phyloP scores from a whole-genome alignment of 495 filamentous ascomycete genomes.

The Amphirosellinia nigrospora region DNA sequence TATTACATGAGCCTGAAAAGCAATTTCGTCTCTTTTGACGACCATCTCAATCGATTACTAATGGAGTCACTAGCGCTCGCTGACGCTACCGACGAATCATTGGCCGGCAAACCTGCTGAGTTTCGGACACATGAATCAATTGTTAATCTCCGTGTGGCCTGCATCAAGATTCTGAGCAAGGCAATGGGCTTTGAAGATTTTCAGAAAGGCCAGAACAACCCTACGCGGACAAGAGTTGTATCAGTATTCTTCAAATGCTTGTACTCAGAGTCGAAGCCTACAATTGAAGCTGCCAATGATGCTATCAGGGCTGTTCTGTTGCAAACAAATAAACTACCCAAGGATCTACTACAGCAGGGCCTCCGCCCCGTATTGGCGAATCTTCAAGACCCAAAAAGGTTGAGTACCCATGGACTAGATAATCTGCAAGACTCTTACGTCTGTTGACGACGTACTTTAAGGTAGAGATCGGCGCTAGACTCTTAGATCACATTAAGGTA shows the following conservation, averaged over 20 bases:
- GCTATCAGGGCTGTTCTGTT: constrained; percentile 83
- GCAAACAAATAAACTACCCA: constrained; percentile 89
- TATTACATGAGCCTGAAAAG: constrained; percentile 87
- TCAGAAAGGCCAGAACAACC: constrained; percentile 66
- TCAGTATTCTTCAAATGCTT: constrained; percentile 97
- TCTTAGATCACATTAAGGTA: constrained; percentile 89
- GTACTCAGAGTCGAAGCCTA: constrained; percentile 87
- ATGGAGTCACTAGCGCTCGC: constrained; percentile 91
- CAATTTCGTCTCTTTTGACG: constrained; percentile 87
- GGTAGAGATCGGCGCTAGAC: constrained; percentile 89
- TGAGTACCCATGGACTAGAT: constrained; percentile 88
- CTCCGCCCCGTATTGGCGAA: constrained; percentile 94
- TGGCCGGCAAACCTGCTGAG: constrained; percentile 84
- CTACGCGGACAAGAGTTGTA: constrained; percentile 83
- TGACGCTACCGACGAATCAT: constrained; percentile 88
- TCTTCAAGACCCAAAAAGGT: constrained; percentile 87
- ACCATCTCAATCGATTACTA: constrained; percentile 84
- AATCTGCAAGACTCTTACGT: constrained; percentile 84
- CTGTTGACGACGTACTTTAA: constrained; percentile 98
- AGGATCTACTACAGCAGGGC: constrained; percentile 92
- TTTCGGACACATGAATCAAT: constrained; percentile 91
- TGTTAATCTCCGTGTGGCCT: constrained; percentile 88
- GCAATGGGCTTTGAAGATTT: constrained; percentile 94
- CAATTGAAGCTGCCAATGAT: constrained; percentile 92
- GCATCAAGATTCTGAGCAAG: constrained; percentile 88